Evolutionary conservation across 257 asterid genomes (phyloP).

Genomic region (Echites panduratus): DNA sequence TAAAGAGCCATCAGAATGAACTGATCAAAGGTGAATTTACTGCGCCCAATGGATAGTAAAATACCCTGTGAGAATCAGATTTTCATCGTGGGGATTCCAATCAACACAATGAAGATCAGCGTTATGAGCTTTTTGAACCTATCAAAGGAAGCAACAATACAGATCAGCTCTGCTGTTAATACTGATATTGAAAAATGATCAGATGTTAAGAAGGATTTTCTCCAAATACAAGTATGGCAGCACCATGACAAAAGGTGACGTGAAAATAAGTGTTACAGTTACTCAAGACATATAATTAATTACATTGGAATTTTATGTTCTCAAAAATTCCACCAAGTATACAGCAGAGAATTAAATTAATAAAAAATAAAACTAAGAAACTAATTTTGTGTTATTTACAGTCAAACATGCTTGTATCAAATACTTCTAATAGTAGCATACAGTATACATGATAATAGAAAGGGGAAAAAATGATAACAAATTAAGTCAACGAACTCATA

Average conservation of each 20-base stretch:
- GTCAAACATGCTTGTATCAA: neutral
- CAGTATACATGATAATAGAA: neutral
- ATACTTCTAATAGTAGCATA: neutral
- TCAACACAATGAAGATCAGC: slow-evolving; percentile 99
- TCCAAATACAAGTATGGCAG: neutral
- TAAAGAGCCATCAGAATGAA: neutral
- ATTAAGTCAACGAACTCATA: neutral
- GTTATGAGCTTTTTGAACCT: slow-evolving; percentile 95
- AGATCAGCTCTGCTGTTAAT: neutral
- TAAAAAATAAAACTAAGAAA: neutral
- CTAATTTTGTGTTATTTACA: neutral
- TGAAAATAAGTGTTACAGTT: neutral
- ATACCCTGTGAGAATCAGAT: slow-evolving; percentile 90
- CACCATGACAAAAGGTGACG: neutral
- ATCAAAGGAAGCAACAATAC: slow-evolving; percentile 2
- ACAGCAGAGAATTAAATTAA: neutral
- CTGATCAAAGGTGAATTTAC: neutral
- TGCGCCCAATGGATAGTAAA: neutral
- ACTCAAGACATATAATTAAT: neutral
- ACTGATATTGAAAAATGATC: neutral
- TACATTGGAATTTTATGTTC: neutral
- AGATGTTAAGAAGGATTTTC: neutral
- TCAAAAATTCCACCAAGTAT: too few relatives aligned
- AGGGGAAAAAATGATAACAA: neutral
- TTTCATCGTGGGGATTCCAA: slow-evolving; percentile 90